Conservation (phyloP, 2,329 filamentous ascomycete genomes). For the Coniochaeta sp. region DNA sequence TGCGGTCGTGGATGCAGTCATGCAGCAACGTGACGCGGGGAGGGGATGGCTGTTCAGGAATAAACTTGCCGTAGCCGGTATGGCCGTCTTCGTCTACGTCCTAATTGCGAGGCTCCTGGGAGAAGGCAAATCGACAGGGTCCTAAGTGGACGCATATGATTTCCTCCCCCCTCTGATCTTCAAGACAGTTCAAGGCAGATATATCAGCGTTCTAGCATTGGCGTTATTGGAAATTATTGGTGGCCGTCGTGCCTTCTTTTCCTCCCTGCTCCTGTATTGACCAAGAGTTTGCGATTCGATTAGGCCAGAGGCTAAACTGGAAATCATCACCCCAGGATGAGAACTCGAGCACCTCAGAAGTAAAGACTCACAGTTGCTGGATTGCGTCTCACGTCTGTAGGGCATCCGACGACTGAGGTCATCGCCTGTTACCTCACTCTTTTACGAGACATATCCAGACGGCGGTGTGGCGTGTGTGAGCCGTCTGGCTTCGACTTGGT, state of each 20-base stretch:
- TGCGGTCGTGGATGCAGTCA: constrained; percentile 70
- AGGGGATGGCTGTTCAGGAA: constrained; percentile 76
- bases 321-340: too few species aligned
- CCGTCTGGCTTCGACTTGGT: too few species aligned
- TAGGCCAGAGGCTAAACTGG: too few species aligned
- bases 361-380: too few species aligned
- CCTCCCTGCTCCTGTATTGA: background rate
- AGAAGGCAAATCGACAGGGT: constrained; percentile 19
- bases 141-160: background rate
- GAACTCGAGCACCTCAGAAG: too few species aligned
- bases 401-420: too few species aligned
- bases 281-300: too few species aligned
- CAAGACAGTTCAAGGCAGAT: background rate
- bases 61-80: constrained; percentile 66
- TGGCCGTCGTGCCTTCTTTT: background rate
- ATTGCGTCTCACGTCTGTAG: too few species aligned
- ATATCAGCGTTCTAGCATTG: background rate
- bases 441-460: too few species aligned
- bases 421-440: too few species aligned
- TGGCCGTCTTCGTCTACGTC: constrained; percentile 72
- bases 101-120: constrained; percentile 69
- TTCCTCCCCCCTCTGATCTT: background rate
- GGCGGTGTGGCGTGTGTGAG: too few species aligned
- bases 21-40: constrained; percentile 69
- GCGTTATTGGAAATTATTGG: background rate